Conservation (phyloP, 768 basidiomycete genomes). For the Termitomyces sp. region DNA sequence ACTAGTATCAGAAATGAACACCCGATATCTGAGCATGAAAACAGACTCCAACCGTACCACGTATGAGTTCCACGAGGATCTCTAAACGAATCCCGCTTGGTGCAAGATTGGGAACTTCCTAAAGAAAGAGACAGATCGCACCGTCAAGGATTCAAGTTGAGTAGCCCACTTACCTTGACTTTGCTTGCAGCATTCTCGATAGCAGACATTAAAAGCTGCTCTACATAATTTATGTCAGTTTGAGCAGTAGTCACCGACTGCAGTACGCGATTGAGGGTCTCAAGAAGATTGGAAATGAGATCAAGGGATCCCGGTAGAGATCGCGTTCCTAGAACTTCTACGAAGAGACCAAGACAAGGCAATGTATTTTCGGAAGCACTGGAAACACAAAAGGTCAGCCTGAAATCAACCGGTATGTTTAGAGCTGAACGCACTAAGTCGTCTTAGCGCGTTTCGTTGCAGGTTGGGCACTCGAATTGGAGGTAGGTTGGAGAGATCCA, state of each 20-base stretch:
- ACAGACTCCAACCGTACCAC: constrained; percentile 42
- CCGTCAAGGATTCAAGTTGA: background rate
- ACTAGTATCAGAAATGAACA: constrained; percentile 36
- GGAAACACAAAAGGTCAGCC: background rate
- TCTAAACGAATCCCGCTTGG: constrained; percentile 70
- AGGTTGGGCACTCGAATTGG: constrained; percentile 36
- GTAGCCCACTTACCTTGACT: constrained; percentile 39
- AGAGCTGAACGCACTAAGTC: constrained; percentile 38
- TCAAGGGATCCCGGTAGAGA: constrained; percentile 65
- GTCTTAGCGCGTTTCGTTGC: constrained; percentile 63
- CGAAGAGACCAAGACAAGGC: constrained; percentile 49
- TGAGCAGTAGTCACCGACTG: constrained; percentile 48
- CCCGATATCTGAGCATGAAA: background rate
- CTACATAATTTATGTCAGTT: constrained; percentile 71
- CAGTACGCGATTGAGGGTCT: constrained; percentile 62
- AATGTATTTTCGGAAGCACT: constrained; percentile 35
- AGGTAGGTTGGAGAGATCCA: constrained; percentile 39
- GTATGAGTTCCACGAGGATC: constrained; percentile 81
- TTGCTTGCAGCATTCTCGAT: constrained; percentile 61
- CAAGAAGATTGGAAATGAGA: constrained; percentile 66
- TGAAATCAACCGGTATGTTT: background rate
- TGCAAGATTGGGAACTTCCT: constrained; percentile 51
- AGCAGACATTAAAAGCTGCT: constrained; percentile 82
- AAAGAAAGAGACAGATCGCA: background rate
- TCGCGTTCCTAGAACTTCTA: constrained; percentile 66